Evolutionary conservation across 495 filamentous ascomycete species (phyloP), one percentile per base, ranked within the genome.

Genomic region (Evernia prunastri): DNA sequence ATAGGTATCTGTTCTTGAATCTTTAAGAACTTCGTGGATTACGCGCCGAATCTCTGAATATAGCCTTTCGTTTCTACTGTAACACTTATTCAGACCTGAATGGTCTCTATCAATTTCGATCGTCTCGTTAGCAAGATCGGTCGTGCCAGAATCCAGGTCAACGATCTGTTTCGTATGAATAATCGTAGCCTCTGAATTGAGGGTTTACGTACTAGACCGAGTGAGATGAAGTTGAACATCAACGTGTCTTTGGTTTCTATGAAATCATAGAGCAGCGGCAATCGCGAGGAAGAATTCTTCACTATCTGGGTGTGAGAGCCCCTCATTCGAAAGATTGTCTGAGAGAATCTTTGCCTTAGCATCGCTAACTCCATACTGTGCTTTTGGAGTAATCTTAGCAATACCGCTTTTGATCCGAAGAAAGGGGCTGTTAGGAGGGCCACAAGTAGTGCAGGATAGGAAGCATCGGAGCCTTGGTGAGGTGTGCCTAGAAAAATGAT

Each of bases 21-120:
- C 51, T 56, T 56, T 56, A 23, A 56, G 51, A 13, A 56, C 51
- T 56, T 56, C 51, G 51, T 17, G 8, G 51, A 29, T 56, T 56
- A 29, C 51, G 51, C n/a, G 27, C n/a, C 18, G 23, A 33, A 56
- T n/a, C 18, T 56, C 51, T 56, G 4, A 7, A 56, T 56, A 56
- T 23, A 56, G 18, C 51, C n/a, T 56, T 8, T 56, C 51, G 51
- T 56, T 23, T 56, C 25, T 56, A 56, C 51, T 56, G 51, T 31
- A 29, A 23, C 51, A 56, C 51, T 56, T 56, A 56, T 56, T 56
- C 51, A 56, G 18, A 29, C 51, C 51, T 29, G 51, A 56, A 56
- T 56, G 51, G 29, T 56, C 51, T 56, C 29, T 56, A 23, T 56
- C 51, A 23, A 56, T 56, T 56, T n/a, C 4, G 51, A 56, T 56